Conservation (phyloP, 441 rosid species). For the Manihot esculenta region DNA sequence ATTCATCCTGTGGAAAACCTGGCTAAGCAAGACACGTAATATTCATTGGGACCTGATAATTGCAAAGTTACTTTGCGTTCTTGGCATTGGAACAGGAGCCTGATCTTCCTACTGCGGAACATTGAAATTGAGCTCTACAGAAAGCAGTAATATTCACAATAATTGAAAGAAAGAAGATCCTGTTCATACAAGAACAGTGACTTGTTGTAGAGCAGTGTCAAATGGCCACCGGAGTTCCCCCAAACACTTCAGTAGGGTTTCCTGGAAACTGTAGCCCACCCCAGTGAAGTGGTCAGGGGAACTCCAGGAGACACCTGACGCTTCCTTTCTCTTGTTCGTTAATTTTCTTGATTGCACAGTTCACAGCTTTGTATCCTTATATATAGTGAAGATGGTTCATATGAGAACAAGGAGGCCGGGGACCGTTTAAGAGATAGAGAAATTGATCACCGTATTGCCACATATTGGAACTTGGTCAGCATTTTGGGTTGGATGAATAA, state of each 20-base stretch:
- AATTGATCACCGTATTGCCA: not conserved
- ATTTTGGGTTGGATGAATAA: not conserved
- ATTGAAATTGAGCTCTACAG: not conserved
- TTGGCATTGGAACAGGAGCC: too few species aligned
- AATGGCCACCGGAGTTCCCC: constrained; percentile 46
- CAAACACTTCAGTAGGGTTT: constrained; percentile 45
- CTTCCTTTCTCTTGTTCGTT: not conserved
- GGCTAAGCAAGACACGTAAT: too few species aligned
- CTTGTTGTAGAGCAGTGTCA: constrained; percentile 9
- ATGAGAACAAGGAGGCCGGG: not conserved
- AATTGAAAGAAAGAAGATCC: not conserved
- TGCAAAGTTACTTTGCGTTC: too few species aligned
- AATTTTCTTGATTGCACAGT: not conserved
- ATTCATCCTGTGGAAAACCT: too few species aligned
- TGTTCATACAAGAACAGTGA: not conserved
- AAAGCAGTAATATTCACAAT: too few species aligned
- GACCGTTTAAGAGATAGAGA: not conserved
- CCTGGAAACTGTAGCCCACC: not conserved
- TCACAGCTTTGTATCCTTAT: not conserved
- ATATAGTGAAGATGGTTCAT: not conserved
- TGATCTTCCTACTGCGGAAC: not conserved
- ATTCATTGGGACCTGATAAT: too few species aligned
- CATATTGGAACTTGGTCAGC: not conserved
- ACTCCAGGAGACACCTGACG: constrained; percentile 36
- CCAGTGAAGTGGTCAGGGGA: constrained; percentile 42